Percentiles rank a stretch among this genome's conserved stretches.
Evolutionary conservation across 257 asterid genomes (phyloP).

Genomic region (Scutellaria galericulata): DNA sequence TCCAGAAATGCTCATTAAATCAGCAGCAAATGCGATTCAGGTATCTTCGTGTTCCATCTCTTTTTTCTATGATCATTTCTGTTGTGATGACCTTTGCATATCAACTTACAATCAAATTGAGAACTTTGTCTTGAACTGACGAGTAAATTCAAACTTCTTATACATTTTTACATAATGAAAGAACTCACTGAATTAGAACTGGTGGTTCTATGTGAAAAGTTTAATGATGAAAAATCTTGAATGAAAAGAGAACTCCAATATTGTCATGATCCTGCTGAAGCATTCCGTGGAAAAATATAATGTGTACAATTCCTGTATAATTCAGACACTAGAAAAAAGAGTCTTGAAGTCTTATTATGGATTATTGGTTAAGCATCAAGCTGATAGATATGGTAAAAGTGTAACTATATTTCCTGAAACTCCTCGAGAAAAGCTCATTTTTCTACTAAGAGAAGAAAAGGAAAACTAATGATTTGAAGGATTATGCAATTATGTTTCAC

Average conservation of each 20-base stretch:
- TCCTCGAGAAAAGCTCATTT: too few relatives aligned
- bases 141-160: conserved; percentile 12
- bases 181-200: conserved; percentile 19
- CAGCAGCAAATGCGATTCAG: conserved; percentile 65
- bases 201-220: conserved; percentile 1
- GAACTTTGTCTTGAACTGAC: neutral
- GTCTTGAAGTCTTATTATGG: neutral
- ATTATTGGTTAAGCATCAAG: neutral
- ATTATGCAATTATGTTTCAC: neutral
- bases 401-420: neutral
- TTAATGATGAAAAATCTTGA: conserved; percentile 9
- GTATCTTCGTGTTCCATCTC: conserved; percentile 45
- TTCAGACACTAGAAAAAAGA: neutral
- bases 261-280: neutral
- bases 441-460: neutral
- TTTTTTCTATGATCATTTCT: conserved; percentile 14
- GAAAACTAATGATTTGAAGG: neutral
- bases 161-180: neutral
- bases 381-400: neutral
- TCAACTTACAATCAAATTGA: conserved; percentile 8
- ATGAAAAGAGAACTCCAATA: conserved; percentile 17
- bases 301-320: neutral
- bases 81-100: neutral
- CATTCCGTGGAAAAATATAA: too few relatives aligned
- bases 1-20: conserved; percentile 89